Evolutionary conservation across 2,329 filamentous ascomycete genomes (phyloP), one percentile per base, ranked within the genome.

Genomic region (Fusarium liriodendri): DNA sequence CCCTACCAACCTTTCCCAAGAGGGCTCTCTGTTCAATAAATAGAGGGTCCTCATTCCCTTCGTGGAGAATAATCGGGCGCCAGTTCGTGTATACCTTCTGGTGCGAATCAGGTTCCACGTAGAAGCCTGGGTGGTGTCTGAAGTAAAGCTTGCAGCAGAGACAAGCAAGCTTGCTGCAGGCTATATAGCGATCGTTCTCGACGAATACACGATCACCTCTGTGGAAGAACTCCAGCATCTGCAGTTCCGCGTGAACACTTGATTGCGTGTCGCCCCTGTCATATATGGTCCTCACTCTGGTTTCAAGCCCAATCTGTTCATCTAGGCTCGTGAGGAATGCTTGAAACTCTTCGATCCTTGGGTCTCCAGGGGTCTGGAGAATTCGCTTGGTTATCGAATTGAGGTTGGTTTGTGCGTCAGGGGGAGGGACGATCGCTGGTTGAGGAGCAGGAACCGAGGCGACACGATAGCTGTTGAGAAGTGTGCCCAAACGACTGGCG

Each of bases 121-220:
- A 79, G 4, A 9, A 70, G 4, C 77, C 79, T 0, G 83, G 83
- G 58, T 88, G 85, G 14, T 83, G 59, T 10, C 70, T 76, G 29
- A 88, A 83, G 67, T 87, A 88, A 3, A 85, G 77, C 42, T 79
- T 79, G 74, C 87, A 89, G 60, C 84, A 86, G 66, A 86, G 85
- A 64, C 87, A 89, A 4, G 88, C 84, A 0, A 83, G 82, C 75
- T 89, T 89, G 74, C 87, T 89, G 67, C 84, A 87, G 4, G 83
- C 87, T 14, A 89, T 83, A 70, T 84, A 89, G 4, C 78, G 77
- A 66, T 89, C 86, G 6, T 78, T 63, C 2, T 77, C 79, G 10
- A 38, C 16, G 4, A 80, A 79, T 0, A 18, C 27, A 2, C 83
- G 73, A 0, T 72, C 38, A 0, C 73, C 73, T 6, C 70, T 60